These are phyloP conservation scores for Dentiscutata heterogama DNA, from an alignment of 371 early-diverging fungal genomes.

Conservation along the genomic window DNA sequence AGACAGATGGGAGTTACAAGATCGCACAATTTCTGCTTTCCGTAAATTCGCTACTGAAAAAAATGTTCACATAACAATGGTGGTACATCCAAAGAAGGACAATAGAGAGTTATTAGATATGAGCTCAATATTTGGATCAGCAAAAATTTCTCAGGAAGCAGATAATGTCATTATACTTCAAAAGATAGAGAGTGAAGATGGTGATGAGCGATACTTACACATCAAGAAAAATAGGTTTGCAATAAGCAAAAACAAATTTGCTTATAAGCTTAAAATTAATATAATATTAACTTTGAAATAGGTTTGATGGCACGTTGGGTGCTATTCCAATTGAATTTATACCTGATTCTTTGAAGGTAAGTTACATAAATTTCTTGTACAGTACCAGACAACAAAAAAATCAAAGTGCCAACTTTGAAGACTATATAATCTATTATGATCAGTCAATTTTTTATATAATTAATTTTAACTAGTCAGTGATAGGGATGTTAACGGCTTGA, in stretches of 20 bases:
- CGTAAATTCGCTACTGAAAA: constrained; percentile 77
- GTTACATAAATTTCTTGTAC: too few species aligned
- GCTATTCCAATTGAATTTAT: constrained; percentile 61
- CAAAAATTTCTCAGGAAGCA: constrained; percentile 86
- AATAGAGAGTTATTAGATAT: constrained; percentile 68
- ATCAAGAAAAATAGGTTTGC: constrained; percentile 73
- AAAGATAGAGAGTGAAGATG: constrained; percentile 47
- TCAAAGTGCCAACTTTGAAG: too few species aligned
- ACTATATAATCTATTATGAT: too few species aligned
- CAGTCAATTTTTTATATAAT: too few species aligned
- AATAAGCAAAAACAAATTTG: neutral
- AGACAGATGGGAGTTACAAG: constrained; percentile 81
- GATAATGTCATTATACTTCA: constrained; percentile 85
- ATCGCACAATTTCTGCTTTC: constrained; percentile 73
- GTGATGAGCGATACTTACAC: constrained; percentile 64
- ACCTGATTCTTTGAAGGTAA: constrained; percentile 57
- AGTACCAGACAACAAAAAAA: too few species aligned
- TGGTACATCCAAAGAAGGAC: constrained; percentile 83
- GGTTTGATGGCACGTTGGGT: constrained; percentile 81
- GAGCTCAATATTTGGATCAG: constrained; percentile 80
- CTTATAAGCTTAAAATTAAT: neutral
- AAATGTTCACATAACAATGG: constrained; percentile 81
- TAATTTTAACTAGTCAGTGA: too few species aligned
- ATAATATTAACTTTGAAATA: constrained; percentile 35
- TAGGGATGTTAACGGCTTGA: too few species aligned